These are phyloP conservation scores for Hippophae rhamnoides DNA, from an alignment of 306 rosid species.

Conservation along the genomic window DNA sequence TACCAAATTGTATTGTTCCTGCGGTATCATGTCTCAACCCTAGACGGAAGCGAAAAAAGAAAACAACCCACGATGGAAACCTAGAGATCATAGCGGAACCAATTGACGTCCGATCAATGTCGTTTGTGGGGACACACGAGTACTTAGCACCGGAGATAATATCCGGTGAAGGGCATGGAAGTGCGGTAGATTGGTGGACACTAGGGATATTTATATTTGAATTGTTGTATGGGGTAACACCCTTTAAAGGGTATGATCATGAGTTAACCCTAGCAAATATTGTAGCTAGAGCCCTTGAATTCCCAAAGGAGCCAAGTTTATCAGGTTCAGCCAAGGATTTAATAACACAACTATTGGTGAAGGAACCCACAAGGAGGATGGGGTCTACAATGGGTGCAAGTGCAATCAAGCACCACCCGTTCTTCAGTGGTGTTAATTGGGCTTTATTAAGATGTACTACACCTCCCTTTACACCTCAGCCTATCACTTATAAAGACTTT, in stretches of 20 bases:
- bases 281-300: conserved; percentile 68
- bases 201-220: conserved; percentile 54
- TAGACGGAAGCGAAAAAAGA: conserved; percentile 37
- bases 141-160: conserved; percentile 53
- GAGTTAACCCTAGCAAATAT: conserved; percentile 64
- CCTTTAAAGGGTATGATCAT: conserved; percentile 55
- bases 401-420: conserved; percentile 50
- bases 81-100: conserved; percentile 62
- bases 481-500: background rate
- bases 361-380: conserved; percentile 55
- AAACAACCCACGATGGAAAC: conserved; percentile 15
- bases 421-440: conserved; percentile 62
- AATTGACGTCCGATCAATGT: conserved; percentile 54
- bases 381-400: conserved; percentile 61
- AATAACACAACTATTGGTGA: conserved; percentile 45
- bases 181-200: conserved; percentile 83
- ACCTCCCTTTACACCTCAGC: conserved; percentile 50
- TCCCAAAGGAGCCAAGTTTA: conserved; percentile 52
- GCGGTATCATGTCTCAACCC: conserved; percentile 56
- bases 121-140: conserved; percentile 74
- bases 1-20: conserved; percentile 59
- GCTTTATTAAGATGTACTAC: conserved; percentile 56
- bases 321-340: conserved; percentile 45
- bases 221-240: conserved; percentile 59
- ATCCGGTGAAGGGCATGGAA: conserved; percentile 73